Evolutionary conservation across 768 basidiomycete genomes (phyloP).

Genomic region (Arthromyces matolae): DNA sequence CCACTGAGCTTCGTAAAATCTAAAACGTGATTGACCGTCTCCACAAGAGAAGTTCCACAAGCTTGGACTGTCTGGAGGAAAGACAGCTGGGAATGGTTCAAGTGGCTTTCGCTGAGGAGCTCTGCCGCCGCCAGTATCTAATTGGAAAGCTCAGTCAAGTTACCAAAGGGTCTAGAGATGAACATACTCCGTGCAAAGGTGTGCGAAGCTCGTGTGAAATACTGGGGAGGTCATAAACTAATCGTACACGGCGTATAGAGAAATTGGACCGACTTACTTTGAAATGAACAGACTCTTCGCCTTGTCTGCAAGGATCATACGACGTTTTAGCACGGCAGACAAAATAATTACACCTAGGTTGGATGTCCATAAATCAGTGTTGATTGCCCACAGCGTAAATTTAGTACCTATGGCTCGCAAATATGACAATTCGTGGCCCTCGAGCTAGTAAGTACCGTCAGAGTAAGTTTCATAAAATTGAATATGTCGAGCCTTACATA

Average conservation of each 20-base stretch:
- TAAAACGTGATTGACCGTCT: conserved; percentile 94
- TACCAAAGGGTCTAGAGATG: background rate
- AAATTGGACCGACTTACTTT: conserved; percentile 48
- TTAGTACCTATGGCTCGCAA: conserved; percentile 79
- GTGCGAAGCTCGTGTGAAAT: conserved; percentile 91
- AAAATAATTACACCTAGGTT: conserved; percentile 79
- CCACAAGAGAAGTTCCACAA: conserved; percentile 92
- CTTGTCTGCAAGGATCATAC: conserved; percentile 94
- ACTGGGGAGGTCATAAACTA: conserved; percentile 32
- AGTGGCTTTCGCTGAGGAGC: conserved; percentile 77
- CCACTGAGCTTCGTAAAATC: conserved; percentile 96
- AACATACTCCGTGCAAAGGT: conserved; percentile 80
- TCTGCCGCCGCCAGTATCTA: conserved; percentile 91
- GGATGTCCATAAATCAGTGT: conserved; percentile 7
- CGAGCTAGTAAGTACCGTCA: conserved; percentile 45
- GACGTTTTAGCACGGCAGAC: conserved; percentile 85
- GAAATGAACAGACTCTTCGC: conserved; percentile 91
- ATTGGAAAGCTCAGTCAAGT: conserved; percentile 4
- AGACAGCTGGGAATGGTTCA: conserved; percentile 78
- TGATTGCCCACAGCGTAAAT: background rate
- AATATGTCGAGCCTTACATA: conserved; percentile 45
- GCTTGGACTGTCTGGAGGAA: conserved; percentile 93
- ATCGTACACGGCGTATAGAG: background rate
- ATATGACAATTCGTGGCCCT: conserved; percentile 89
- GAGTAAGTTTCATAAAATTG: background rate